Conservation (phyloP, 2,329 filamentous ascomycete species). For the Blumeria graminis region DNA sequence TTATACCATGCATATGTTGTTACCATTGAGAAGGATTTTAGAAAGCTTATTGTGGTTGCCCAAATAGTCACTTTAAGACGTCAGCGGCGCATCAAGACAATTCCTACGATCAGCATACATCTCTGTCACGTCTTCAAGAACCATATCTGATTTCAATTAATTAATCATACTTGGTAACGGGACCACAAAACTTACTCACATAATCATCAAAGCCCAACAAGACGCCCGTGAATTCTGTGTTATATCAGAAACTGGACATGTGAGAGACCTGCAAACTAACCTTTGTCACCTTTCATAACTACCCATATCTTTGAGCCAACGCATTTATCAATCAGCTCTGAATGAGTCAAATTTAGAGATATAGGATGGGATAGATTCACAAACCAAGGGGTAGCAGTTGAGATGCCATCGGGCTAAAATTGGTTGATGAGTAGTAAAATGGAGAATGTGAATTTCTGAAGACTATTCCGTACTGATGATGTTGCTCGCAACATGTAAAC, state of each 20-base stretch:
- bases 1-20: conserved; percentile 93
- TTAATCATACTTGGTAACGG: not conserved
- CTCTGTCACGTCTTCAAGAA: conserved; percentile 89
- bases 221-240: conserved; percentile 76
- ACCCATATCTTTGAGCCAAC: conserved; percentile 97
- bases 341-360: not conserved
- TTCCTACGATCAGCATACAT: conserved; percentile 33
- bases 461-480: no score
- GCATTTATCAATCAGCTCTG: conserved; percentile 97
- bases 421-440: no score
- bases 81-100: conserved; percentile 1
- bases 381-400: conserved; percentile 14
- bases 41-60: conserved; percentile 71
- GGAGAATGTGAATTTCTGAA: no score
- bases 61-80: conserved; percentile 60
- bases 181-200: conserved; percentile 54
- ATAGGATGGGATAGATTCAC: conserved; percentile 1
- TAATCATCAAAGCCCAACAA: conserved; percentile 96
- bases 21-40: conserved; percentile 90
- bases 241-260: not conserved
- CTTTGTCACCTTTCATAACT: conserved; percentile 98
- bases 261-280: conserved; percentile 22
- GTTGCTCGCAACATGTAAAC: no score
- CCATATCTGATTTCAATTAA: conserved; percentile 50
- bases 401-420: conserved; percentile 10